Conservation (phyloP, 78 protist species). For the Parvularia atlantis region DNA sequence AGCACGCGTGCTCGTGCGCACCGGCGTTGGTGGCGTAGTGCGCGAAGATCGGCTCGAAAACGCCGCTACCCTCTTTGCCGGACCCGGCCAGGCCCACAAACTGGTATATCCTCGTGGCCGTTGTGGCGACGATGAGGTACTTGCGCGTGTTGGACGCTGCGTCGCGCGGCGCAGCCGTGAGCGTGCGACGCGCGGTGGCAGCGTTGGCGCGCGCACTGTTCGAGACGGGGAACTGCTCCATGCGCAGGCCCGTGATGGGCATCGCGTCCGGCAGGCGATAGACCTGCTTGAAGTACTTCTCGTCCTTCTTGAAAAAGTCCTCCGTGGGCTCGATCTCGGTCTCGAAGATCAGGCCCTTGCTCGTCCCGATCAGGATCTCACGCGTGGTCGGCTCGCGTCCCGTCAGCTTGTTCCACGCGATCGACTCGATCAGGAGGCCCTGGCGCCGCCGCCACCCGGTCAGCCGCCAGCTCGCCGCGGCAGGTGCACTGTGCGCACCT, state of each 20-base stretch:
- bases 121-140: slow-evolving; percentile 51
- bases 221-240: slow-evolving; percentile 27
- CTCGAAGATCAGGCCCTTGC: slow-evolving; percentile 50
- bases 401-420: slow-evolving; percentile 49
- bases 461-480: neutral
- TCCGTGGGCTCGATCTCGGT: slow-evolving; percentile 33
- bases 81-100: slow-evolving; percentile 18
- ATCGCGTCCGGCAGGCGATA: neutral
- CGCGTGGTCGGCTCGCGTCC: slow-evolving; percentile 1
- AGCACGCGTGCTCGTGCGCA: neutral
- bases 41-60: slow-evolving; percentile 31
- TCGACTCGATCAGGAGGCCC: slow-evolving; percentile 32
- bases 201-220: no score
- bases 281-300: slow-evolving; percentile 14
- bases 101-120: slow-evolving; percentile 44
- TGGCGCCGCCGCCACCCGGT: neutral
- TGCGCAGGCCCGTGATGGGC: slow-evolving; percentile 49
- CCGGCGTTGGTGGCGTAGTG: slow-evolving; percentile 10
- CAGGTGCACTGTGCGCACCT: neutral
- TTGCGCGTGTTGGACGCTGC: neutral
- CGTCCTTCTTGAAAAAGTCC: neutral
- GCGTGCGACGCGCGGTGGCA: no score
- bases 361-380: slow-evolving; percentile 49
- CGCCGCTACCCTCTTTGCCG: neutral
- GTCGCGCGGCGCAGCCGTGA: no score